phyloP scores from a whole-genome alignment of 2,329 filamentous ascomycete genomes.

The Aspergillus ochraceoroseus region DNA sequence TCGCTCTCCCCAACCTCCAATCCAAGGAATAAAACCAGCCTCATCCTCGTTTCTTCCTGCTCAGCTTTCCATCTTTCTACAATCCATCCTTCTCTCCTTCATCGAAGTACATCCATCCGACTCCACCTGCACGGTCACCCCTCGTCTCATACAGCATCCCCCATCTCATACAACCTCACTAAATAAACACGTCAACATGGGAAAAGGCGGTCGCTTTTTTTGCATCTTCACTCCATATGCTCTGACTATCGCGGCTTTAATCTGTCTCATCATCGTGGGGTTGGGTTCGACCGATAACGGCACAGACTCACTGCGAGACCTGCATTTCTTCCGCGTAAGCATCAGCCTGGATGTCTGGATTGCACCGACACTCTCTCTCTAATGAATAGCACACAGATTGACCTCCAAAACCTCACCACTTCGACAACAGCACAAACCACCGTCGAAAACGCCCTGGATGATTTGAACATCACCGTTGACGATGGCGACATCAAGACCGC shows the following conservation, averaged over 20 bases:
- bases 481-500: slow-evolving; percentile 38
- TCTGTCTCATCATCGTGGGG: slow-evolving; percentile 60
- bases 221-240: slow-evolving; percentile 85
- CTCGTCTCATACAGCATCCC: too few species aligned
- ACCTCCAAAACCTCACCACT: slow-evolving; percentile 58
- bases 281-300: slow-evolving; percentile 53
- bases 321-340: slow-evolving; percentile 55
- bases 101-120: too few species aligned
- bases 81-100: too few species aligned
- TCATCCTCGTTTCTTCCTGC: too few species aligned
- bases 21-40: too few species aligned
- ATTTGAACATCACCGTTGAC: slow-evolving; percentile 34
- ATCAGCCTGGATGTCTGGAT: too few species aligned
- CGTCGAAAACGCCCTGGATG: slow-evolving; percentile 31
- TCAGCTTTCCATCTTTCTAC: too few species aligned
- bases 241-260: slow-evolving; percentile 70
- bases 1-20: too few species aligned
- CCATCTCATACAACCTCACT: too few species aligned
- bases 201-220: slow-evolving; percentile 69
- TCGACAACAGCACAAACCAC: slow-evolving; percentile 34
- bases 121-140: too few species aligned
- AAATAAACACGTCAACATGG: slow-evolving; percentile 52
- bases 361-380: slow-evolving; percentile 7
- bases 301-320: slow-evolving; percentile 44
- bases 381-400: slow-evolving; percentile 43